Percentiles rank a stretch among this genome's conserved stretches.
These are phyloP conservation scores for Schizochytrium sp. DNA, from an alignment of 108 stramenopile species.

Conservation along the genomic window DNA sequence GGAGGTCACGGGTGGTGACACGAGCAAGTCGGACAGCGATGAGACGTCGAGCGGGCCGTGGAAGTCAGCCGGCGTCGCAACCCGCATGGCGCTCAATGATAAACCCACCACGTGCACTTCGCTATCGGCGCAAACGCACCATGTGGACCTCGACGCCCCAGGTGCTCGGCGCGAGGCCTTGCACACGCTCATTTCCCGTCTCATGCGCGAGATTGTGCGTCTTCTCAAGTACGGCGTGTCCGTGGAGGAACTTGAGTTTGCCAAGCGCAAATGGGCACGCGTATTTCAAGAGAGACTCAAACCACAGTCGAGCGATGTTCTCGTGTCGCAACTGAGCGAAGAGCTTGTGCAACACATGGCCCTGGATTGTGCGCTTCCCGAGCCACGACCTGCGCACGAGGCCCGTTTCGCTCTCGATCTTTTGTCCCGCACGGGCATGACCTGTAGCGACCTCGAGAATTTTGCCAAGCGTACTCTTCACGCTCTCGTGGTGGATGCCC, in stretches of 20 bases:
- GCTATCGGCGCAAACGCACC: background rate
- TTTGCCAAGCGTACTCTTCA: background rate
- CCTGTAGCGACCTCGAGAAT: background rate
- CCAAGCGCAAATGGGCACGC: background rate
- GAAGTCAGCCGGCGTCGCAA: background rate
- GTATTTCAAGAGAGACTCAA: background rate
- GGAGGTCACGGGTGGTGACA: background rate
- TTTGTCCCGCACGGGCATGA: background rate
- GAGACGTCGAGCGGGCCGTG: background rate
- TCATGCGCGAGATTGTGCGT: background rate
- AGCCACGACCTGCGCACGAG: background rate
- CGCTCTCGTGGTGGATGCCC: background rate
- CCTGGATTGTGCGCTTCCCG: background rate
- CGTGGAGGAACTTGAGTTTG: background rate
- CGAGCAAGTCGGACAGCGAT: background rate
- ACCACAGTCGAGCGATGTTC: background rate
- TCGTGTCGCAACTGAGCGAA: background rate
- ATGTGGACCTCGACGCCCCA: background rate
- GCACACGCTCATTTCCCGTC: background rate
- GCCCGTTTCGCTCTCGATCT: background rate
- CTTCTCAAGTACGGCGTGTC: background rate
- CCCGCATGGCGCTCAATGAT: background rate
- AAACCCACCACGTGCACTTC: background rate
- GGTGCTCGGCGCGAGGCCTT: background rate
- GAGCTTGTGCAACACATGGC: background rate